Conservation (phyloP, 202 grass and related monocot genomes). For the Thinopyrum obtusiflorum region DNA sequence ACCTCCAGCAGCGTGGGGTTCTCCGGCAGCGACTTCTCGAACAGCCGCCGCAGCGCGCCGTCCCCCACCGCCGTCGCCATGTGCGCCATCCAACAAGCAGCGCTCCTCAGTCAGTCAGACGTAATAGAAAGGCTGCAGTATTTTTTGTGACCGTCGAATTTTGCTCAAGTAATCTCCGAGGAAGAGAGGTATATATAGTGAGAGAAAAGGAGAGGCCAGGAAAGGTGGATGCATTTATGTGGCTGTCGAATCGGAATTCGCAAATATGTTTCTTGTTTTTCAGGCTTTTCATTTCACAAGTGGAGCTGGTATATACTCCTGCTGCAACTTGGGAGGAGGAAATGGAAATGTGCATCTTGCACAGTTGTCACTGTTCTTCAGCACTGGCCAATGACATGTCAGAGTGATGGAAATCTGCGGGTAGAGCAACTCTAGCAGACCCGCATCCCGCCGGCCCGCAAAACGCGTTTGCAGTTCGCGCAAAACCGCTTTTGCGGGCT, state of each 20-base stretch:
- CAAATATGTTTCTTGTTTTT: background rate
- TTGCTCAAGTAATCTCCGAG: background rate
- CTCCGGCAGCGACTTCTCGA: slow-evolving; percentile 90
- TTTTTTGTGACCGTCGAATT: background rate
- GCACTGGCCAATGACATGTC: background rate
- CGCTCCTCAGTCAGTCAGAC: background rate
- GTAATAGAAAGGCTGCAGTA: background rate
- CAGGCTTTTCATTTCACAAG: background rate
- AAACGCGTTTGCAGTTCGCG: too few relatives aligned
- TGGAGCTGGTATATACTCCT: slow-evolving; percentile 14
- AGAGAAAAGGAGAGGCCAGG: slow-evolving; percentile 25
- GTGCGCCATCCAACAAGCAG: background rate
- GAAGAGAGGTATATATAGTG: slow-evolving; percentile 27
- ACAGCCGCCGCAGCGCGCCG: slow-evolving; percentile 62
- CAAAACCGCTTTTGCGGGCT: too few relatives aligned
- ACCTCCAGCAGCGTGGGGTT: slow-evolving; percentile 86
- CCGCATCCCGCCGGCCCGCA: too few relatives aligned
- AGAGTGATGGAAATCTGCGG: background rate
- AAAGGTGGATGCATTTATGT: slow-evolving; percentile 21
- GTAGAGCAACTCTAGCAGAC: background rate
- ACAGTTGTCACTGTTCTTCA: background rate
- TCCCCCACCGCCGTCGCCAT: slow-evolving; percentile 38
- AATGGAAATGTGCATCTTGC: slow-evolving; percentile 15
- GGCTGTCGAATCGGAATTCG: slow-evolving; percentile 15
- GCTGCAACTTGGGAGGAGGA: slow-evolving; percentile 23